Percentiles rank a stretch among this genome's conserved stretches.
Evolutionary conservation across 495 filamentous ascomycete genomes (phyloP).

Genomic region (Trichoderma erinaceum): DNA sequence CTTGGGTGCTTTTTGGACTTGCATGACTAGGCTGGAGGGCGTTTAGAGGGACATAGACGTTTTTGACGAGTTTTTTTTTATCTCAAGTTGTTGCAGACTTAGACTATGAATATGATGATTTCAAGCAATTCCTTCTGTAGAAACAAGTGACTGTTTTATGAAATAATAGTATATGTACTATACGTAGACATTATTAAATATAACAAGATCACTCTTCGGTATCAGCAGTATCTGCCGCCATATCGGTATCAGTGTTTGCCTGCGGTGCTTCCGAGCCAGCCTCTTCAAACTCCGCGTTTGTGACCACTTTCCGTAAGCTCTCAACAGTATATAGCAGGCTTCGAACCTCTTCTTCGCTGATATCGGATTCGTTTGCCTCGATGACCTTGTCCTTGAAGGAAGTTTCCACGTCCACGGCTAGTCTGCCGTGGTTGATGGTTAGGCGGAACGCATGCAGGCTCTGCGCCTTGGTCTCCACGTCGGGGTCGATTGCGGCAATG

Average conservation of each 20-base stretch:
- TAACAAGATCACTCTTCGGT: not conserved
- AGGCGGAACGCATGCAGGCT: conserved; percentile 3
- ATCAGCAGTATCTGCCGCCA: not conserved
- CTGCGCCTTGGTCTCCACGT: not conserved
- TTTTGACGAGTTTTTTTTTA: conserved; percentile 2
- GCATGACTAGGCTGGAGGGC: conserved; percentile 14
- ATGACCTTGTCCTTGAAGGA: conserved; percentile 19
- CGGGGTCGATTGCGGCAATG: conserved; percentile 53
- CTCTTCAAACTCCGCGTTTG: not conserved
- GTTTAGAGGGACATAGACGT: conserved; percentile 8
- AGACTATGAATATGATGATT: conserved; percentile 12
- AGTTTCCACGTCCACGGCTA: not conserved
- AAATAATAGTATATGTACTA: not conserved
- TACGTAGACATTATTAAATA: not conserved
- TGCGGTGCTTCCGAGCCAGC: not conserved
- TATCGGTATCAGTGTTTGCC: not conserved
- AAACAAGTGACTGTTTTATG: too few species aligned
- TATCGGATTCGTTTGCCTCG: conserved; percentile 22
- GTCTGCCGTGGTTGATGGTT: conserved; percentile 9
- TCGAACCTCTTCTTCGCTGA: conserved; percentile 39
- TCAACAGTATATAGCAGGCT: conserved; percentile 65
- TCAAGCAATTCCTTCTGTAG: not conserved
- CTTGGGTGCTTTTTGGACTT: conserved; percentile 10
- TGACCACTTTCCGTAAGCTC: conserved; percentile 60
- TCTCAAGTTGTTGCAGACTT: conserved; percentile 5